Evolutionary conservation across 164 flowering plant genomes (phyloP).

Genomic region (Vitis rotundifolia): DNA sequence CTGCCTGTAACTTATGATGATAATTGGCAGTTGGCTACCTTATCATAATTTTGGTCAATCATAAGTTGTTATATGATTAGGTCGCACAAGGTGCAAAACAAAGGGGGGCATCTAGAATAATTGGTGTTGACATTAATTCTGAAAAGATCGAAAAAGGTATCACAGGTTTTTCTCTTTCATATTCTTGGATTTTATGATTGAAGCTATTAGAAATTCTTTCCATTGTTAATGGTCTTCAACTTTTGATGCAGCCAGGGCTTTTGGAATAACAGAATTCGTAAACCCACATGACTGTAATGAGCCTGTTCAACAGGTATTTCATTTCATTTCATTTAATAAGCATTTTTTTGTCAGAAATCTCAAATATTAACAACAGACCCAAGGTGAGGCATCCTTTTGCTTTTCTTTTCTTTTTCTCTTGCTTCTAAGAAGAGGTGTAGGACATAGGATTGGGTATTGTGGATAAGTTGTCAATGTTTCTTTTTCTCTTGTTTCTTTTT

Average conservation of each 20-base stretch:
- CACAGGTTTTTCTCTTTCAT: background rate
- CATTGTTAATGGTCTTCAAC: background rate
- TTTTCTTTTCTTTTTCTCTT: too few relatives aligned
- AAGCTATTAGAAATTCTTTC: background rate
- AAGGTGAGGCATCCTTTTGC: too few relatives aligned
- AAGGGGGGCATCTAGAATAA: slow-evolving; percentile 81
- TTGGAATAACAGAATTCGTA: slow-evolving; percentile 82
- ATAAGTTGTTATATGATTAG: slow-evolving; percentile 29
- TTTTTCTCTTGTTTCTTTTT: too few relatives aligned
- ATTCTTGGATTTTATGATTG: background rate
- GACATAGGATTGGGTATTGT: too few relatives aligned
- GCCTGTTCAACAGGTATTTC: slow-evolving; percentile 80
- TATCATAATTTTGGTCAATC: background rate
- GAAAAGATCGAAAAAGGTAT: slow-evolving; percentile 70
- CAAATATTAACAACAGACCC: too few relatives aligned
- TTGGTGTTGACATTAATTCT: slow-evolving; percentile 83
- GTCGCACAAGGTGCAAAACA: slow-evolving; percentile 91
- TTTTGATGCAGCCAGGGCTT: slow-evolving; percentile 67
- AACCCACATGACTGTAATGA: slow-evolving; percentile 75
- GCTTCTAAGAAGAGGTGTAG: too few relatives aligned
- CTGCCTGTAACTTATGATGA: background rate
- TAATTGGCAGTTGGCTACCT: background rate
- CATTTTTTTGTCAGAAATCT: too few relatives aligned
- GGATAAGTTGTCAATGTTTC: too few relatives aligned
- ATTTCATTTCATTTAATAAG: background rate